Percentiles rank a stretch among this genome's conserved stretches.
Conservation (phyloP, 2,329 filamentous ascomycete genomes). For the Geosmithia flava region DNA sequence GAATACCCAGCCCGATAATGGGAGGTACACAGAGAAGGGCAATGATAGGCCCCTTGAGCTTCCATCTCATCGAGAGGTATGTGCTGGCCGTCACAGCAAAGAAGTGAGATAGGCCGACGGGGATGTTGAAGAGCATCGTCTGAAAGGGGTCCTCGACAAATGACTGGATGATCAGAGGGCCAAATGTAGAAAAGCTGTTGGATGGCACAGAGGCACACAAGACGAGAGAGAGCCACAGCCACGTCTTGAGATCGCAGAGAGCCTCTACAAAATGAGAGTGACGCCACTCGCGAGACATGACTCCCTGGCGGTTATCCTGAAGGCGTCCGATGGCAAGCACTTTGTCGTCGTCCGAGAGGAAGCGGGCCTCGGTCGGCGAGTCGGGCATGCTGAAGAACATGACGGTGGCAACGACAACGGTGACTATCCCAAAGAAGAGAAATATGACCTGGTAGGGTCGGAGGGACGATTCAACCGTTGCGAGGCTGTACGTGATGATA, state of each 20-base stretch:
- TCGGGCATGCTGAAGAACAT: constrained; percentile 37
- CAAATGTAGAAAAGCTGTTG: constrained; percentile 46
- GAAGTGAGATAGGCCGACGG: constrained; percentile 49
- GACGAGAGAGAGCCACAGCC: constrained; percentile 43
- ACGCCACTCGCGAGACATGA: constrained; percentile 38
- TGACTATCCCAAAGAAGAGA: constrained; percentile 38
- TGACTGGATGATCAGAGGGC: constrained; percentile 44
- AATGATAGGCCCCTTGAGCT: constrained; percentile 44
- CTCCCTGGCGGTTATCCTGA: constrained; percentile 40
- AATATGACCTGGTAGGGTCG: constrained; percentile 42
- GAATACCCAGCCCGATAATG: constrained; percentile 41
- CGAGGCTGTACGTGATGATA: constrained; percentile 44
- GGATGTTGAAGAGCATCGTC: constrained; percentile 47
- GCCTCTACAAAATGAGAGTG: constrained; percentile 40
- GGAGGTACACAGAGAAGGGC: constrained; percentile 42
- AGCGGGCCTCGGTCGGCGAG: constrained; percentile 35
- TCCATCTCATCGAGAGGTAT: constrained; percentile 38
- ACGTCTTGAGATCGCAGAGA: constrained; percentile 44
- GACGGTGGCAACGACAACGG: constrained; percentile 29
- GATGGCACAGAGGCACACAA: constrained; percentile 44
- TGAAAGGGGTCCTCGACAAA: constrained; percentile 45
- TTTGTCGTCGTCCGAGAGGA: constrained; percentile 36
- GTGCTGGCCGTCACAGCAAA: constrained; percentile 45
- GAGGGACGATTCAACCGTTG: constrained; percentile 35
- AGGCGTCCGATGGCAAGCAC: constrained; percentile 40